These are phyloP conservation scores for Arthrocladium fulminans DNA, from an alignment of 2,329 filamentous ascomycete genomes.

Conservation along the genomic window DNA sequence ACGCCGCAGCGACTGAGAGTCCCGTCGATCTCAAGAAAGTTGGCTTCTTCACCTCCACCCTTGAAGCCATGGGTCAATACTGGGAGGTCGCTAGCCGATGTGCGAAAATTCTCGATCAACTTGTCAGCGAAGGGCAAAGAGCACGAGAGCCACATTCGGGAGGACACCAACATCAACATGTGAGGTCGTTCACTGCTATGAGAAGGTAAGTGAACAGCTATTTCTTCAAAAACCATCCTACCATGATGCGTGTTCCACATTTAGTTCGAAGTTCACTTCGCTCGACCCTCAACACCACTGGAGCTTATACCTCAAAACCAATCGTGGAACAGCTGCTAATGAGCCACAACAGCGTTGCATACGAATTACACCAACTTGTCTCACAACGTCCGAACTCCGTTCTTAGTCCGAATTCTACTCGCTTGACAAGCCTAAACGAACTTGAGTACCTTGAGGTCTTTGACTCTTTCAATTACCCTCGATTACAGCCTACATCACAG, in stretches of 20 bases:
- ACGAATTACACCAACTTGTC: conserved; percentile 78
- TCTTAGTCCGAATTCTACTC: conserved; percentile 23
- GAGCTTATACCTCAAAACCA: too few relatives aligned
- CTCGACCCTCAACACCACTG: too few relatives aligned
- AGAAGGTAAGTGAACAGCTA: conserved; percentile 63
- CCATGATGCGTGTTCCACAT: too few relatives aligned
- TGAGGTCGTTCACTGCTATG: conserved; percentile 87
- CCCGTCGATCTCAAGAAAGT: conserved; percentile 67
- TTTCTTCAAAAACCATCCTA: conserved; percentile 5
- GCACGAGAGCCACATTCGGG: conserved; percentile 26
- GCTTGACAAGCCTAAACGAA: conserved; percentile 59
- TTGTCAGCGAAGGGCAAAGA: conserved; percentile 72
- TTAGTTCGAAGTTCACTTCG: too few relatives aligned
- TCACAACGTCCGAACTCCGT: conserved; percentile 58
- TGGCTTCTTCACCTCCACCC: conserved; percentile 69
- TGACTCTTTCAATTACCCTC: conserved; percentile 86
- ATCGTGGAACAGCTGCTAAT: too few relatives aligned
- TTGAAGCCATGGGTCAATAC: conserved; percentile 69
- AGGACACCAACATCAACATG: conserved; percentile 3
- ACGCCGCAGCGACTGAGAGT: conserved; percentile 81
- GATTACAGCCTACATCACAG: conserved; percentile 45
- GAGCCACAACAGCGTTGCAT: conserved; percentile 21
- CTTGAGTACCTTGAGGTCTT: conserved; percentile 88
- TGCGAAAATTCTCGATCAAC: conserved; percentile 66
- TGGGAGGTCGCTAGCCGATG: conserved; percentile 84